Conservation (phyloP, 2,329 filamentous ascomycete genomes). For the Sphaceloma murrayae region DNA sequence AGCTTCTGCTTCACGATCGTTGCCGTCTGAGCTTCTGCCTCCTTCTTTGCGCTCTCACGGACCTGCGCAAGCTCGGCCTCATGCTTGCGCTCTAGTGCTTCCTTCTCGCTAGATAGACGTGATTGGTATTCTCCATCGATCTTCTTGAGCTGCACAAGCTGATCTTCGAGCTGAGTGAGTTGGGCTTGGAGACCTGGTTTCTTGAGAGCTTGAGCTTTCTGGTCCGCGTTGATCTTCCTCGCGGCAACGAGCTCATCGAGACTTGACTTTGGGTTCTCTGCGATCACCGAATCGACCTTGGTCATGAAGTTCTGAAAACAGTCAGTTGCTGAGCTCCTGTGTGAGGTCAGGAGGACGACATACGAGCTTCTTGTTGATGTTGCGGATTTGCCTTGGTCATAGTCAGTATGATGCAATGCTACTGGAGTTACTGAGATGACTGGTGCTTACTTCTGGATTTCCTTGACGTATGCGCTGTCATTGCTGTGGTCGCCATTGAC, state of each 20-base stretch:
- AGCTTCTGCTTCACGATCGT: conserved; percentile 51
- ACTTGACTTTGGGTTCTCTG: conserved; percentile 58
- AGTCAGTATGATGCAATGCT: conserved; percentile 19
- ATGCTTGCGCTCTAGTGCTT: conserved; percentile 45
- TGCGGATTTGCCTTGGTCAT: conserved; percentile 66
- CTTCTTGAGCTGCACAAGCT: conserved; percentile 64
- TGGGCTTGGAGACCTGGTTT: conserved; percentile 63
- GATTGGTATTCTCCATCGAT: conserved; percentile 62
- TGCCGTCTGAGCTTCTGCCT: conserved; percentile 41
- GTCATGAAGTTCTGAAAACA: conserved; percentile 53
- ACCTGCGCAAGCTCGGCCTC: conserved; percentile 48
- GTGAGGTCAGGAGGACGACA: conserved; percentile 31
- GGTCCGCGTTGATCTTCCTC: conserved; percentile 70
- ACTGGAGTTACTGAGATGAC: conserved; percentile 17
- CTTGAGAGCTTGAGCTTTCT: conserved; percentile 67
- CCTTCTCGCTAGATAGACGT: conserved; percentile 49
- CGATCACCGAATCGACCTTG: conserved; percentile 61
- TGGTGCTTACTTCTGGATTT: conserved; percentile 87
- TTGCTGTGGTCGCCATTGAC: conserved; percentile 51
- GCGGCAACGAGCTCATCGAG: conserved; percentile 62
- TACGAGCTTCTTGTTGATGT: conserved; percentile 89
- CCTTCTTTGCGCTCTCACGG: conserved; percentile 45
- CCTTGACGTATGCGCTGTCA: conserved; percentile 74
- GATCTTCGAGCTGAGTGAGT: conserved; percentile 61
- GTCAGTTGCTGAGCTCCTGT: conserved; percentile 20